These are phyloP conservation scores for Yamadazyma friedrichii DNA, from an alignment of 1,139 yeast genomes.

Conservation along the genomic window DNA sequence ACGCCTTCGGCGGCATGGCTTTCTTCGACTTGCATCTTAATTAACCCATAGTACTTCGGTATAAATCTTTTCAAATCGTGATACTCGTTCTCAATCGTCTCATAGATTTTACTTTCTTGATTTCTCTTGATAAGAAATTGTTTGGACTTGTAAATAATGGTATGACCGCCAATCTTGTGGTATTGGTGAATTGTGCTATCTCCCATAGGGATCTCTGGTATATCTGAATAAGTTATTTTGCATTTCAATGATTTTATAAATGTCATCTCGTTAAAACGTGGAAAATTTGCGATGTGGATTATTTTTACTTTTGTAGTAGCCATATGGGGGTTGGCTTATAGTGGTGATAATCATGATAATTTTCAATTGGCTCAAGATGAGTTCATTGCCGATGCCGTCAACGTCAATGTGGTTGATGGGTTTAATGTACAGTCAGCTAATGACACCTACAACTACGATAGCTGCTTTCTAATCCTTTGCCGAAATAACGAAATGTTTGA, in stretches of 20 bases:
- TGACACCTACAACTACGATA: background rate
- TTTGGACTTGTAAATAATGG: conserved; percentile 90
- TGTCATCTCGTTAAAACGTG: conserved; percentile 6
- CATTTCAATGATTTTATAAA: conserved; percentile 4
- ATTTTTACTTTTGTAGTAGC: too few species aligned
- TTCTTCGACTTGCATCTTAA: conserved; percentile 7
- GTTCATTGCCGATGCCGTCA: too few species aligned
- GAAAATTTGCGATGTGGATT: conserved; percentile 4
- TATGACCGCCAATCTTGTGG: conserved; percentile 97
- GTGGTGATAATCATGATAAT: background rate
- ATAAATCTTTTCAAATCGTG: conserved; percentile 76
- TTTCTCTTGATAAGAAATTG: conserved; percentile 94
- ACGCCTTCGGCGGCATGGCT: too few species aligned
- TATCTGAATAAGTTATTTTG: conserved; percentile 1
- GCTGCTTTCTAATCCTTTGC: conserved; percentile 61
- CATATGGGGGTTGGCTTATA: background rate
- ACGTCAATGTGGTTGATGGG: too few species aligned
- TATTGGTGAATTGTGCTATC: conserved; percentile 55
- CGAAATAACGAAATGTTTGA: conserved; percentile 65
- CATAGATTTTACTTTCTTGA: conserved; percentile 90
- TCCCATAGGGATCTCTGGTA: conserved; percentile 2
- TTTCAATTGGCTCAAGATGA: background rate
- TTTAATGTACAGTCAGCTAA: too few species aligned
- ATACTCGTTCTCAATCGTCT: conserved; percentile 69
- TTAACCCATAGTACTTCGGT: conserved; percentile 84